phyloP scores from a whole-genome alignment of 257 asterid genomes.

The Coffea canephora region DNA sequence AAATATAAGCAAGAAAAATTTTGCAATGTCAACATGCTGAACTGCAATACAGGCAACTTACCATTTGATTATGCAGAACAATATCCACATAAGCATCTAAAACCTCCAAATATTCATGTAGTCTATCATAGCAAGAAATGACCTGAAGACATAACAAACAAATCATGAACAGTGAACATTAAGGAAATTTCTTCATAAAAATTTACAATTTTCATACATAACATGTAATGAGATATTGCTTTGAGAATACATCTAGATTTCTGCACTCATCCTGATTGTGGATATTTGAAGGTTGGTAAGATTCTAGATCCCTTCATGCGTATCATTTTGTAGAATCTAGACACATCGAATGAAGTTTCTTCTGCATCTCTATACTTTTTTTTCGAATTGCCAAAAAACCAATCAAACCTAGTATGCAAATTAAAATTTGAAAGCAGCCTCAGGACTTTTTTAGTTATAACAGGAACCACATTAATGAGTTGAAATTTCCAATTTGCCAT shows the following conservation, averaged over 20 bases:
- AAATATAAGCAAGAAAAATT: neutral
- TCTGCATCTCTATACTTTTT: neutral
- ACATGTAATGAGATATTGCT: neutral
- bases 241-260: neutral
- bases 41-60: constrained; percentile 28
- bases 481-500: neutral
- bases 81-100: constrained; percentile 69
- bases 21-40: neutral
- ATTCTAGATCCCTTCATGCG: neutral
- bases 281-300: neutral
- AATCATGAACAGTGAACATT: neutral
- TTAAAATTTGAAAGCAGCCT: neutral
- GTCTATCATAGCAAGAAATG: constrained; percentile 45
- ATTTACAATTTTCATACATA: neutral
- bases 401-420: neutral
- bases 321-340: no score
- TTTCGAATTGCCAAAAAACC: no score
- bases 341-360: neutral
- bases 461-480: neutral
- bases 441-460: neutral
- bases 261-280: neutral
- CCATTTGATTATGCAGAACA: constrained; percentile 67
- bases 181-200: neutral
- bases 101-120: constrained; percentile 60
- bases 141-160: constrained; percentile 47